phyloP scores from a whole-genome alignment of 2,329 filamentous ascomycete species.

The Samsoniella hepiali region DNA sequence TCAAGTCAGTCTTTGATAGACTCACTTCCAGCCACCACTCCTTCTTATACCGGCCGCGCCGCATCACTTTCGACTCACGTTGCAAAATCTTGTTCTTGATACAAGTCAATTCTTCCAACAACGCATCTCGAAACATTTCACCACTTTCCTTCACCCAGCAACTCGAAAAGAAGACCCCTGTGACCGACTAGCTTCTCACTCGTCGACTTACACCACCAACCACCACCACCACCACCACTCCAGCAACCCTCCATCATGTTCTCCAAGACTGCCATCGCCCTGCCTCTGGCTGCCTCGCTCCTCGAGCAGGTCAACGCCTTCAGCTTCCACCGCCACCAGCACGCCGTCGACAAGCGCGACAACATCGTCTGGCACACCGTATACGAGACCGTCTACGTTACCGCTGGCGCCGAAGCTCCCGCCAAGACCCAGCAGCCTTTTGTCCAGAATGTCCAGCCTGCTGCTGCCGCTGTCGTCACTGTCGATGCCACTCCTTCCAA shows the following conservation, averaged over 20 bases:
- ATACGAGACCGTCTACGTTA: slow-evolving; percentile 39
- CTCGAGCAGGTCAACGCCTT: slow-evolving; percentile 42
- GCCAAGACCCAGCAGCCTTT: slow-evolving; percentile 22
- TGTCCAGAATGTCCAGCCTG: slow-evolving; percentile 18
- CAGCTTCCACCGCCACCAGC: slow-evolving; percentile 41
- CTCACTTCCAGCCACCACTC: slow-evolving; percentile 29
- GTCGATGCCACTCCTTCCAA: background rate
- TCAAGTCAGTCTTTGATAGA: slow-evolving; percentile 52
- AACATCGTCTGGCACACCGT: slow-evolving; percentile 31
- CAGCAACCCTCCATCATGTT: slow-evolving; percentile 37
- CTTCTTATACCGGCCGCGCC: slow-evolving; percentile 37
- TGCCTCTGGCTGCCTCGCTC: slow-evolving; percentile 42
- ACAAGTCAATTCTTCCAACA: background rate
- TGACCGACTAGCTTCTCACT: background rate
- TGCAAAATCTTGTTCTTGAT: background rate
- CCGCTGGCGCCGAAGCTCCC: slow-evolving; percentile 33
- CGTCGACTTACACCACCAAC: slow-evolving; percentile 7
- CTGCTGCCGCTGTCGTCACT: slow-evolving; percentile 13
- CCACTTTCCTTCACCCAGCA: slow-evolving; percentile 8
- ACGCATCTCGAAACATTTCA: slow-evolving; percentile 6
- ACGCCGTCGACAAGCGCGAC: slow-evolving; percentile 35
- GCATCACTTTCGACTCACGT: slow-evolving; percentile 14
- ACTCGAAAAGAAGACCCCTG: slow-evolving; percentile 3
- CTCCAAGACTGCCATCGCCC: slow-evolving; percentile 38
- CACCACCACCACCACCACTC: background rate